Percentiles rank a stretch among this genome's conserved stretches.
Evolutionary conservation across 345 rosid genomes (phyloP).

Genomic region (Salix exigua): DNA sequence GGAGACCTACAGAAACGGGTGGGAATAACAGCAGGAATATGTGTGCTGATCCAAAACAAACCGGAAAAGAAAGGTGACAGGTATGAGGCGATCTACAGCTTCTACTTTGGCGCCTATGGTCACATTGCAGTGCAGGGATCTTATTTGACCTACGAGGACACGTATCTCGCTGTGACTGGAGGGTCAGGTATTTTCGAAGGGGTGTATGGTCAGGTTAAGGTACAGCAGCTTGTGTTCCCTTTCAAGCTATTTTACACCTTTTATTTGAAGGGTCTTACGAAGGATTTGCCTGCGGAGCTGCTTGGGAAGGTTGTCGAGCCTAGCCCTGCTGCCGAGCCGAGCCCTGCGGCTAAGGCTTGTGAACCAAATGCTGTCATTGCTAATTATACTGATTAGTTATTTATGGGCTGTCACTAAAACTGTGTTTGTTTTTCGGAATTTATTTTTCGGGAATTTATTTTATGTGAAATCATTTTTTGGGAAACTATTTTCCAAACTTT

Average conservation of each 20-base stretch:
- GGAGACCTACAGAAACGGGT: slow-evolving; percentile 72
- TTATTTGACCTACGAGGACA: slow-evolving; percentile 61
- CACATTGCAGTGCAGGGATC: slow-evolving; percentile 64
- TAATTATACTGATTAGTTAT: slow-evolving; percentile 39
- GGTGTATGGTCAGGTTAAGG: slow-evolving; percentile 49
- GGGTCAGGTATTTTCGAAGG: slow-evolving; percentile 70
- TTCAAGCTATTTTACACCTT: slow-evolving; percentile 60
- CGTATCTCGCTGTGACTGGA: slow-evolving; percentile 55
- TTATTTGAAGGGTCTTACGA: slow-evolving; percentile 44
- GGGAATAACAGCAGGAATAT: slow-evolving; percentile 81
- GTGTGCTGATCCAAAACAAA: slow-evolving; percentile 68
- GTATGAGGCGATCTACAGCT: slow-evolving; percentile 73
- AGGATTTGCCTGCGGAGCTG: slow-evolving; percentile 40
- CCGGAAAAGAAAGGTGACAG: slow-evolving; percentile 74
- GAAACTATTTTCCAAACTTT: no score
- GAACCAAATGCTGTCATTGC: slow-evolving; percentile 42
- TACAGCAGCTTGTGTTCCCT: slow-evolving; percentile 50
- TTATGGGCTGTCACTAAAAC: not conserved
- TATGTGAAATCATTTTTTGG: no score
- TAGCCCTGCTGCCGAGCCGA: slow-evolving; percentile 43
- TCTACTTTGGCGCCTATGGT: slow-evolving; percentile 77
- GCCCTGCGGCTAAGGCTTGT: slow-evolving; percentile 49
- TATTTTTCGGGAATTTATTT: no score
- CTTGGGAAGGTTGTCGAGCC: slow-evolving; percentile 45
- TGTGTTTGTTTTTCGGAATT: no score